phyloP scores from a whole-genome alignment of 805 yeast species.

The Candida succiphila region DNA sequence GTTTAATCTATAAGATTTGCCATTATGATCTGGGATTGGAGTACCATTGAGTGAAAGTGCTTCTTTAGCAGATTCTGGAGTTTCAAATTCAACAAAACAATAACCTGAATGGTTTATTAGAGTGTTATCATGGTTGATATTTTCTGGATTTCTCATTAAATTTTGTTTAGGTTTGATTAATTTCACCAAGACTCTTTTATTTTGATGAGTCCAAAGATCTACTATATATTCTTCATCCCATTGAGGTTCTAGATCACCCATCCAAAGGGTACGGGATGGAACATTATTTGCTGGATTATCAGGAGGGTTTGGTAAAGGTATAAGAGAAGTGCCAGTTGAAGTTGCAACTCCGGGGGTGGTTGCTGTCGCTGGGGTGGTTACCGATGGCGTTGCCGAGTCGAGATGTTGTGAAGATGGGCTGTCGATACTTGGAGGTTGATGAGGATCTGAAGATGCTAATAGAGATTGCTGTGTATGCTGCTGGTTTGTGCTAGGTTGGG shows the following conservation, averaged over 20 bases:
- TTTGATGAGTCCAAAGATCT: constrained; percentile 49
- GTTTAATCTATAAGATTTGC: constrained; percentile 60
- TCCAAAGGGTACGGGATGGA: constrained; percentile 71
- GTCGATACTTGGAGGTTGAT: neutral
- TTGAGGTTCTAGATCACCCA: constrained; percentile 82
- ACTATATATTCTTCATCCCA: constrained; percentile 55
- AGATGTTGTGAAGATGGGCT: too few species aligned
- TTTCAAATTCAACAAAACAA: constrained; percentile 69
- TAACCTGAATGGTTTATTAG: constrained; percentile 41
- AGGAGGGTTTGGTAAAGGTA: constrained; percentile 44
- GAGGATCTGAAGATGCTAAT: too few species aligned
- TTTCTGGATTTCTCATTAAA: constrained; percentile 25
- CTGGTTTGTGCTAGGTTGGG: too few species aligned
- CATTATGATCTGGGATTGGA: constrained; percentile 48
- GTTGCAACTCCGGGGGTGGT: neutral
- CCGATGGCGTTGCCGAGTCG: neutral
- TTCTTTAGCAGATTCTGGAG: constrained; percentile 57
- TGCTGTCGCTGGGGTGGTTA: neutral
- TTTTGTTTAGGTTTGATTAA: constrained; percentile 39
- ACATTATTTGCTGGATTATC: constrained; percentile 36
- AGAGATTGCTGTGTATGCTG: too few species aligned
- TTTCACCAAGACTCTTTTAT: constrained; percentile 53
- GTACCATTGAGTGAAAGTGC: constrained; percentile 62
- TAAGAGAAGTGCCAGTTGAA: constrained; percentile 5
- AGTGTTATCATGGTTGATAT: constrained; percentile 5